Evolutionary conservation across 2,329 filamentous ascomycete genomes (phyloP).

Genomic region (Claviceps quebecensis): DNA sequence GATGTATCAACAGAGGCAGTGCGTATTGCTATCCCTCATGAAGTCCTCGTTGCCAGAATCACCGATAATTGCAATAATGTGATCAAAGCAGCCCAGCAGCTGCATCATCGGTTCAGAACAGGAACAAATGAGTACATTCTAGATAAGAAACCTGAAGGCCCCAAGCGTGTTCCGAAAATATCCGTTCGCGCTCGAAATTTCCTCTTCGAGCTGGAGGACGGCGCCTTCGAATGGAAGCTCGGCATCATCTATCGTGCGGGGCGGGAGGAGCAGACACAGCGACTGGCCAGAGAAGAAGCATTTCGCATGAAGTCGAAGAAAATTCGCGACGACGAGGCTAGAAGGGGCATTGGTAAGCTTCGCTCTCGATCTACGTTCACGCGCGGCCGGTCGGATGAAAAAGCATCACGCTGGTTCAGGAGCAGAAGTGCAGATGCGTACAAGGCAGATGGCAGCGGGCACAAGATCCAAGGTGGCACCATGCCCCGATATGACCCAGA

Average conservation of each 20-base stretch:
- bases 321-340: constrained; percentile 56
- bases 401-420: constrained; percentile 25
- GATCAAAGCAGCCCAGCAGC: constrained; percentile 72
- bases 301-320: constrained; percentile 80
- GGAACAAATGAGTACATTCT: constrained; percentile 80
- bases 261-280: constrained; percentile 76
- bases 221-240: constrained; percentile 93
- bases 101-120: constrained; percentile 86
- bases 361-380: constrained; percentile 40
- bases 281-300: constrained; percentile 78
- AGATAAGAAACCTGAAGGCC: constrained; percentile 69
- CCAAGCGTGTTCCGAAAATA: constrained; percentile 76
- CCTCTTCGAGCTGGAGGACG: constrained; percentile 87
- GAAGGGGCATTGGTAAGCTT: constrained; percentile 36
- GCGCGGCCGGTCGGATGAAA: constrained; percentile 19
- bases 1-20: constrained; percentile 79
- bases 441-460: constrained; percentile 16
- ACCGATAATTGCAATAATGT: constrained; percentile 90
- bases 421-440: constrained; percentile 42
- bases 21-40: constrained; percentile 76
- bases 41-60: constrained; percentile 75
- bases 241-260: constrained; percentile 88
- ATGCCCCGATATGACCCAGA: constrained; percentile 68
- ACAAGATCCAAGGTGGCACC: constrained; percentile 23
- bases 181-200: constrained; percentile 70